Conservation (phyloP, 2,329 filamentous ascomycete species). For the Fusarium sublunatum region DNA sequence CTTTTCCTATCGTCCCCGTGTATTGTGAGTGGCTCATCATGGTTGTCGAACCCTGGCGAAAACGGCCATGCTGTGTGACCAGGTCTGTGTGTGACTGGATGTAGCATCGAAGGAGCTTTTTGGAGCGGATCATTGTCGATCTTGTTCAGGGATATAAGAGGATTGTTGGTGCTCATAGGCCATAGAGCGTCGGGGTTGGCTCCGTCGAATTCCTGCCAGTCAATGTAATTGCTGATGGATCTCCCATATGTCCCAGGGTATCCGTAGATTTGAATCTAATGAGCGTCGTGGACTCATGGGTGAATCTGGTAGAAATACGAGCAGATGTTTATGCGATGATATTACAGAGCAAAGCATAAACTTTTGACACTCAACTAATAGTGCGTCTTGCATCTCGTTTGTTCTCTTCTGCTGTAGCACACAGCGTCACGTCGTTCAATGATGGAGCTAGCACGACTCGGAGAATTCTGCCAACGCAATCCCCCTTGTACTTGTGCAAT, state of each 20-base stretch:
- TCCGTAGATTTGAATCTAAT: too few relatives aligned
- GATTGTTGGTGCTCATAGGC: neutral
- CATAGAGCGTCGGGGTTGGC: neutral
- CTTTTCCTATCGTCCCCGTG: conserved; percentile 4
- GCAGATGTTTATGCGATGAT: too few relatives aligned
- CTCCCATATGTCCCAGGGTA: too few relatives aligned
- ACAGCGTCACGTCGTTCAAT: conserved; percentile 33
- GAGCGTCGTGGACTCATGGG: too few relatives aligned
- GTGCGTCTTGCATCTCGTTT: conserved; percentile 5
- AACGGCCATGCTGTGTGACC: conserved; percentile 21
- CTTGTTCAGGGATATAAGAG: conserved; percentile 4
- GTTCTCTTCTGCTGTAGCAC: conserved; percentile 18
- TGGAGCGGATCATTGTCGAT: conserved; percentile 15
- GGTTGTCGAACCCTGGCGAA: conserved; percentile 8
- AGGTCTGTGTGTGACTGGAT: conserved; percentile 4
- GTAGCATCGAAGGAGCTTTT: conserved; percentile 3
- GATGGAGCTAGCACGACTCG: conserved; percentile 37
- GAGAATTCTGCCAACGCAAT: conserved; percentile 44
- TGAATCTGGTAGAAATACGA: too few relatives aligned
- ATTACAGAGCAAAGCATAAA: too few relatives aligned
- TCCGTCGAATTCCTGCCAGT: neutral
- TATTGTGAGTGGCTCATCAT: conserved; percentile 1
- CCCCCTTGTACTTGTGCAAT: conserved; percentile 40
- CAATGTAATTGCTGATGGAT: too few relatives aligned
- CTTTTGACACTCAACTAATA: too few relatives aligned